Conservation (phyloP, 805 yeast species). For the Metschnikowia corniflorae region DNA sequence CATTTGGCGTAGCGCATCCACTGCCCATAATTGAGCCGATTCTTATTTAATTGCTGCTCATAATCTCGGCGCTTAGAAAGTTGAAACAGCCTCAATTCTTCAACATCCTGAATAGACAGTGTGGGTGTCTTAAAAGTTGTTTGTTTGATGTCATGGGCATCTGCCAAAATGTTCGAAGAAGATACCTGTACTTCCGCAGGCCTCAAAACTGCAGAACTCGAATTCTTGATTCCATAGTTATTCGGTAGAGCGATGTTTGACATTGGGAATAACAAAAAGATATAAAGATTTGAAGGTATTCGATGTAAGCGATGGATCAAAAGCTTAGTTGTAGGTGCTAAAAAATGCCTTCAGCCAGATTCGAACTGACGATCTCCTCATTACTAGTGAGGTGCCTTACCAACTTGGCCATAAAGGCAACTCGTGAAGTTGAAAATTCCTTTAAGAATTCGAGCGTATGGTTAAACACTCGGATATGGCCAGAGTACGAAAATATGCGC, state of each 20-base stretch:
- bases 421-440: too few relatives aligned
- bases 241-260: conserved; percentile 12
- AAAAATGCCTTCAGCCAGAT: conserved; percentile 20
- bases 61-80: conserved; percentile 73
- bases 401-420: conserved; percentile 22
- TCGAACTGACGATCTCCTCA: conserved; percentile 40
- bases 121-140: conserved; percentile 37
- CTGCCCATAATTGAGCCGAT: conserved; percentile 75
- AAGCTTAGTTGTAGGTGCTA: neutral
- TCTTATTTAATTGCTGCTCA: conserved; percentile 84
- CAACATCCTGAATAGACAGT: conserved; percentile 63
- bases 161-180: conserved; percentile 60
- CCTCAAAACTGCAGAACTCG: neutral
- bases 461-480: too few relatives aligned
- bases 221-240: conserved; percentile 9
- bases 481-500: too few relatives aligned
- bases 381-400: conserved; percentile 39
- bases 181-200: conserved; percentile 53
- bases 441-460: too few relatives aligned
- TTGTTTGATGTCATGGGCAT: conserved; percentile 52
- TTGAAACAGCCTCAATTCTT: conserved; percentile 75
- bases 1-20: conserved; percentile 92
- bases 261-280: conserved; percentile 4
- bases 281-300: neutral
- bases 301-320: neutral